These are phyloP conservation scores for Mortierella sp. DNA, from an alignment of 371 early-diverging fungal species.

Conservation along the genomic window DNA sequence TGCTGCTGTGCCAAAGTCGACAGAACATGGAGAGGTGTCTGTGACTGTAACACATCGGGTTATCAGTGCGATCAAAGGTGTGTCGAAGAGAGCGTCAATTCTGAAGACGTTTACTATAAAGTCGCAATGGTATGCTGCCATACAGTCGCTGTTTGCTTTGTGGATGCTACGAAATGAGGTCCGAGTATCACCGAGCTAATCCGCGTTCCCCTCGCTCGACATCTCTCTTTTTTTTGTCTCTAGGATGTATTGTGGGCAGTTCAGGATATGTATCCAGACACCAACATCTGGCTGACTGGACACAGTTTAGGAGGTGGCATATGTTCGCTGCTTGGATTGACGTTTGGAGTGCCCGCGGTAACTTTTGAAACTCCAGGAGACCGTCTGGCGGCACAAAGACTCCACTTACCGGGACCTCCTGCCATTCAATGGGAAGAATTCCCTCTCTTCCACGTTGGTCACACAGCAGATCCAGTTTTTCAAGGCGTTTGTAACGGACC, in stretches of 20 bases:
- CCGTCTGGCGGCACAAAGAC: slow-evolving; percentile 77
- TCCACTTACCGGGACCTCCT: slow-evolving; percentile 81
- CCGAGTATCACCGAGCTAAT: too few relatives aligned
- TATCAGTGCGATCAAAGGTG: slow-evolving; percentile 77
- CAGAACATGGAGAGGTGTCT: slow-evolving; percentile 86
- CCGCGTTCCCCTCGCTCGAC: background rate
- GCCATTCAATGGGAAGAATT: slow-evolving; percentile 63
- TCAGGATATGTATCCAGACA: slow-evolving; percentile 71
- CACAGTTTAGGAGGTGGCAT: slow-evolving; percentile 95
- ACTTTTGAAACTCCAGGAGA: slow-evolving; percentile 95
- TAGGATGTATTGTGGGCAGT: slow-evolving; percentile 74
- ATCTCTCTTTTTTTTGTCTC: background rate
- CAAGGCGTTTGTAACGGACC: slow-evolving; percentile 89
- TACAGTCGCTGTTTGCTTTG: too few relatives aligned
- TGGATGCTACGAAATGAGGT: too few relatives aligned
- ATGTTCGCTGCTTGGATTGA: slow-evolving; percentile 84
- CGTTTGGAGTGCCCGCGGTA: slow-evolving; percentile 89
- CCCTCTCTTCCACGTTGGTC: slow-evolving; percentile 94
- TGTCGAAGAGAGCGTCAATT: slow-evolving; percentile 66
- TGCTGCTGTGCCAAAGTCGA: slow-evolving; percentile 98
- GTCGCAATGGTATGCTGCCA: slow-evolving; percentile 73
- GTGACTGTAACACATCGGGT: slow-evolving; percentile 79
- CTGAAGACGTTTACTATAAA: slow-evolving; percentile 85
- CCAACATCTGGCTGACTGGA: slow-evolving; percentile 90
- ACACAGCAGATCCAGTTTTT: slow-evolving; percentile 94